Base-by-base conservation (phyloP, 192 early-diverging fungal species). In the Coemansia sp. region DNA sequence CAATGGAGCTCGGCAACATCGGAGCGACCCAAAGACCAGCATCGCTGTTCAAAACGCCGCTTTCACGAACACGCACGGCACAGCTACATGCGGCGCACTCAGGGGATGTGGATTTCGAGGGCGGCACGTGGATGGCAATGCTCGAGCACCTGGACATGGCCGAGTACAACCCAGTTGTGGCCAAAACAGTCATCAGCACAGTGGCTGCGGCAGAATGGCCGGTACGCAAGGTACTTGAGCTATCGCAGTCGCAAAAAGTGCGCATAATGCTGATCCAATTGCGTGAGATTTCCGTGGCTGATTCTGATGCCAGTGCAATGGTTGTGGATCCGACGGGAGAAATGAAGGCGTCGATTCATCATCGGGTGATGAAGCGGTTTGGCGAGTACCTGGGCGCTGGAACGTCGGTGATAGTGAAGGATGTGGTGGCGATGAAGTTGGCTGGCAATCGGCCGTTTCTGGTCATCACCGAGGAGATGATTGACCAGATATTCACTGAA, bases 251-350 rank as follows among this genome's bases (percentile, higher is more conserved):
- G 15, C 59, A 67, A 28, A 67, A 67, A 5, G 42, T 77, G 1
- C 59, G 64, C 6, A 63, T 59, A 0, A 70, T 82, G 68, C 62
- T 82, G 47, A 67, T 74, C 6, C 71, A 74, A 55, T 47, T 82
- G 11, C 74, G 70, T 38, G 74, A 82, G 19, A 65, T 74, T 5
- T 44, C 47, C 17, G 52, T 50, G 38, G 59, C 67, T 0, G 70
- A 82, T 28, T 40, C 68, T 0, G 74, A 82, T 31, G 68, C 68
- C 4, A 62, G 60, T 30, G 72, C 61, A 4, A 56, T 70, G 33
- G 30, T 77, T 2, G 71, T 74, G 14, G 80, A 82, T 34, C 80
- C 80, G 2, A 77, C 80, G 0, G 80, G 80, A 29, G 71, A 74
- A 57, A 72, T 79, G 52, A 22, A 50, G 3, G 75, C 70, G 13